Base-by-base conservation (phyloP, 2,329 filamentous ascomycete genomes). In the Bipolaris sorokiniana region DNA sequence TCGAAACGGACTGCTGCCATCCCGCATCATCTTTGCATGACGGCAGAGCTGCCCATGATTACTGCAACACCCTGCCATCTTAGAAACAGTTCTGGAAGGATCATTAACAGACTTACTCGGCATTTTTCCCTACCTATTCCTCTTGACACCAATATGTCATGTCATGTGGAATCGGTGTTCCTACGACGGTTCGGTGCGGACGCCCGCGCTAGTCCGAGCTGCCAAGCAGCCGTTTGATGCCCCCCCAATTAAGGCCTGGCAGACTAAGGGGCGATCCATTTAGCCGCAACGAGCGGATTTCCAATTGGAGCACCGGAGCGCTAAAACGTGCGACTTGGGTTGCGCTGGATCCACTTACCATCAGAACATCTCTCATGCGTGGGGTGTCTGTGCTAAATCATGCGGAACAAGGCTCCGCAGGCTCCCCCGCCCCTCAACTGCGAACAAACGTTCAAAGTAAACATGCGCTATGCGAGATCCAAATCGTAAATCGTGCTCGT, bases 181-280 rank as follows among this genome's bases (percentile, higher is more conserved):
- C 9, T 22, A 33, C 11, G 18, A 37, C 48, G 53, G 53, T 57
- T 41, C 57, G 54, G 49, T 37, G 47, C 46, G 49, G 42, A 50
- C 44, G 18, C 15, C 7, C 31, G 16, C 46, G 46, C 58, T 58
- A 60, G 31, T 40, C 38, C 23, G 33, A 22, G 20, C 3, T 41
- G 34, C 54, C 46, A 54, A 52, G 36, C 26, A 50, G 31, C 45
- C 36, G 58, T 60, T 60, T 48, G 36, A 51, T 28, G 34, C 16
- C 47, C 56, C 56, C 50, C 42, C 44, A 49, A 38, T 48, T 48
- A 45, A 51, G 41, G 42, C 42, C 47, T 16, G 53, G n/a, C 42
- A 23, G 36, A 26, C 49, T 37, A 38, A 44, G 36, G 40, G 49
- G 46, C 49, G 46, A 59, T 50, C 48, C 20, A 15, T 53, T 54